Evolutionary conservation across 108 stramenopile species (phyloP).

Genomic region (Parietichytrium sp.): DNA sequence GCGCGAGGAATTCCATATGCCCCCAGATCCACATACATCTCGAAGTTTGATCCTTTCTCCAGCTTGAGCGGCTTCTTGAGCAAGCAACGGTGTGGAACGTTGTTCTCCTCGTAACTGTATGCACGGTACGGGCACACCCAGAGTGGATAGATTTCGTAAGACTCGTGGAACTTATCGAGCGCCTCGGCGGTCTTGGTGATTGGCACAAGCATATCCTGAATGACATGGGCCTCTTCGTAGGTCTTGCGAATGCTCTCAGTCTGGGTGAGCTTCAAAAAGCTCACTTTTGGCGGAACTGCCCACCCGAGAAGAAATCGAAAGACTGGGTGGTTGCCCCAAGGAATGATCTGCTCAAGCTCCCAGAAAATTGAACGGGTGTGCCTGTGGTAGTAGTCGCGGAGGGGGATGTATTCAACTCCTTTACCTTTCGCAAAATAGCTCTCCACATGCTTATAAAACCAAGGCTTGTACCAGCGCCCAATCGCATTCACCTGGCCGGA

Average conservation of each 20-base stretch:
- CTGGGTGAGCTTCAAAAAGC: slow-evolving; percentile 51
- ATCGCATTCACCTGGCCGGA: slow-evolving; percentile 48
- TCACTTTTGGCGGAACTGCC: slow-evolving; percentile 63
- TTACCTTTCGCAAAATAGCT: slow-evolving; percentile 41
- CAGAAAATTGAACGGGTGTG: slow-evolving; percentile 64
- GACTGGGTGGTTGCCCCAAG: slow-evolving; percentile 61
- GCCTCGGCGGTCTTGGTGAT: slow-evolving; percentile 52
- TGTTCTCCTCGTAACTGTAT: slow-evolving; percentile 30
- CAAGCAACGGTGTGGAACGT: slow-evolving; percentile 44
- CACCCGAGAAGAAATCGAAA: slow-evolving; percentile 66
- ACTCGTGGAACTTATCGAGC: slow-evolving; percentile 53
- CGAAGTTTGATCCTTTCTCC: slow-evolving; percentile 40
- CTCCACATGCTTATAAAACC: slow-evolving; percentile 67
- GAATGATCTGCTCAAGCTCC: slow-evolving; percentile 67
- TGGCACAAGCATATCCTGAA: slow-evolving; percentile 66
- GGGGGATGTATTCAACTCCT: slow-evolving; percentile 61
- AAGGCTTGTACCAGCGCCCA: slow-evolving; percentile 62
- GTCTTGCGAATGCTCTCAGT: slow-evolving; percentile 49
- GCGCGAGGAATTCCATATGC: slow-evolving; percentile 59
- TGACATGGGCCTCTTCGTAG: slow-evolving; percentile 50
- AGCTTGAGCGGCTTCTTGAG: not conserved
- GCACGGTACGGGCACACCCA: slow-evolving; percentile 57
- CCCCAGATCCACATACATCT: slow-evolving; percentile 66
- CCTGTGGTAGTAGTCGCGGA: slow-evolving; percentile 64
- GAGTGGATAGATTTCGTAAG: slow-evolving; percentile 64